These are phyloP conservation scores for Trametes versicolor DNA, from an alignment of 1,284 basidiomycete genomes.

Conservation along the genomic window DNA sequence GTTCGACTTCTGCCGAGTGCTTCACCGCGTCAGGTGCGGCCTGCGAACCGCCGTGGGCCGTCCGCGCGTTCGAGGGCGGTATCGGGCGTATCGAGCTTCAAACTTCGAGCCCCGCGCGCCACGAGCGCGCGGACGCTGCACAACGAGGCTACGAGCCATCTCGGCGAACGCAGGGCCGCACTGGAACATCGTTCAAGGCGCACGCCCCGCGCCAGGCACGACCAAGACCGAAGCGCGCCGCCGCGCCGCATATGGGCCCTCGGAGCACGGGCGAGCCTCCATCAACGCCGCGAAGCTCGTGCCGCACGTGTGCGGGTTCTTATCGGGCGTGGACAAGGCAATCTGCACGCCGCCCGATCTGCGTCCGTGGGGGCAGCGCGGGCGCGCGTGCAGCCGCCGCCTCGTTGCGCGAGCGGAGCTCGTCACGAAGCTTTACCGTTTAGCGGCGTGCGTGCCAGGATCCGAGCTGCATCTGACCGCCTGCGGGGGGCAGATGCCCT, in stretches of 20 bases:
- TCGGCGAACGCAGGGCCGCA: conserved; percentile 2
- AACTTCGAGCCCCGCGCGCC: not conserved
- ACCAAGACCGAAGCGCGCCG: conserved; percentile 14
- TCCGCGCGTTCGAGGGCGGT: not conserved
- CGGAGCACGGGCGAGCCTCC: conserved; percentile 27
- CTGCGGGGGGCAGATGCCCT: conserved; percentile 4
- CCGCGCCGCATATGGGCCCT: conserved; percentile 7
- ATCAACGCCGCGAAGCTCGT: conserved; percentile 34
- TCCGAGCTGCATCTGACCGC: conserved; percentile 29
- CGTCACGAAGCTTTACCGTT: conserved; percentile 29
- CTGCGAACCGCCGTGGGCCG: conserved; percentile 10
- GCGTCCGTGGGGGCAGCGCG: not conserved
- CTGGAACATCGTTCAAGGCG: not conserved
- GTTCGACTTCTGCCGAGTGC: conserved; percentile 22
- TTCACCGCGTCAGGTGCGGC: conserved; percentile 14
- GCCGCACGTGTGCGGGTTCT: conserved; percentile 30
- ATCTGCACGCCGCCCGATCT: conserved; percentile 37
- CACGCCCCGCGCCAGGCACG: conserved; percentile 14
- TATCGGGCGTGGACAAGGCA: conserved; percentile 37
- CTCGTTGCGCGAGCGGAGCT: conserved; percentile 27
- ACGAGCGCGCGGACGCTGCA: conserved; percentile 13
- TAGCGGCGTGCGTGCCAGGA: conserved; percentile 22
- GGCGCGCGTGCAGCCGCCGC: conserved; percentile 7
- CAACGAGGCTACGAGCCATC: conserved; percentile 15
- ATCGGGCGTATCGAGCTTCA: conserved; percentile 3